These are phyloP conservation scores for Coccomyxa sp. DNA, from an alignment of 139 green algal species.

Conservation along the genomic window DNA sequence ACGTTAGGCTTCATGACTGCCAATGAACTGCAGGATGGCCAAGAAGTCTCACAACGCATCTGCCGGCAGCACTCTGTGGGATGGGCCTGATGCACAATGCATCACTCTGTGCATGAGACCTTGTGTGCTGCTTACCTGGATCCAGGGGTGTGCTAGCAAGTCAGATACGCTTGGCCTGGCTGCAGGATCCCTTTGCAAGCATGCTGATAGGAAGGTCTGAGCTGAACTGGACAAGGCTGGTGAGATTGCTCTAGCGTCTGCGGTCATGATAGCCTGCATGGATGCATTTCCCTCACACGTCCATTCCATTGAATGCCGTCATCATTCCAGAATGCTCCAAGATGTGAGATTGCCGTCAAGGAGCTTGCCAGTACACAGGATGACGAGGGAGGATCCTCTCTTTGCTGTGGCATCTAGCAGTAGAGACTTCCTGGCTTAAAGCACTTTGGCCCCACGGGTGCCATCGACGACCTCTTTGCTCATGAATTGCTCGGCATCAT, in stretches of 20 bases:
- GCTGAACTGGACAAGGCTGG: too few species aligned
- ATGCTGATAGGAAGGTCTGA: not conserved
- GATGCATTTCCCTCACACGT: not conserved
- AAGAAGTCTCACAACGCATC: too few species aligned
- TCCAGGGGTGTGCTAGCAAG: conserved; percentile 32
- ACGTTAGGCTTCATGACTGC: too few species aligned
- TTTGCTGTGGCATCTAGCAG: not conserved
- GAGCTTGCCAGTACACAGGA: too few species aligned
- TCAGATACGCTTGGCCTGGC: conserved; percentile 5
- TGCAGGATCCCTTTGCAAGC: not conserved
- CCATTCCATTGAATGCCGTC: not conserved
- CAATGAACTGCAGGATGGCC: too few species aligned
- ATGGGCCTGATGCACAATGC: too few species aligned
- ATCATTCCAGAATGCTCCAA: not conserved
- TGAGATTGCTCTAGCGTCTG: too few species aligned
- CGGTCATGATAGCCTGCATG: not conserved
- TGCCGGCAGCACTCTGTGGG: too few species aligned
- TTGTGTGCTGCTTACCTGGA: not conserved
- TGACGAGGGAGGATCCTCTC: too few species aligned
- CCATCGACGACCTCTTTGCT: not conserved
- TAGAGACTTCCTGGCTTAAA: not conserved
- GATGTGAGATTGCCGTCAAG: not conserved
- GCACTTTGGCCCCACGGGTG: not conserved
- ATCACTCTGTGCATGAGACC: too few species aligned
- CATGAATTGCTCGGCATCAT: not conserved